phyloP scores from a whole-genome alignment of 1,139 yeast species.

The Saccharomyces pastorianus region DNA sequence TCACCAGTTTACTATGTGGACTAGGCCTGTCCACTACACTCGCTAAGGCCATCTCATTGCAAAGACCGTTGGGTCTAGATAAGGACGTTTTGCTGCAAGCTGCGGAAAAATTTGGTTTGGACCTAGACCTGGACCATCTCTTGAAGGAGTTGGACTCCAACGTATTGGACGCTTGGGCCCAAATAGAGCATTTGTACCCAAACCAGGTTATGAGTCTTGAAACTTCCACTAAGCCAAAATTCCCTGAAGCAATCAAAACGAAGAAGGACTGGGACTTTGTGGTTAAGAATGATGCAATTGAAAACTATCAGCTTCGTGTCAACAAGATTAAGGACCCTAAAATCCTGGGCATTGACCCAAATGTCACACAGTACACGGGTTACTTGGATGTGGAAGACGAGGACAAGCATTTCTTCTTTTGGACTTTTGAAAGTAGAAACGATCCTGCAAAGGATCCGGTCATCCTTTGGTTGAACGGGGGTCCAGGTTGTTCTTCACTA shows the following conservation, averaged over 20 bases:
- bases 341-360: conserved; percentile 60
- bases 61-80: neutral
- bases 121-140: neutral
- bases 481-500: conserved; percentile 85
- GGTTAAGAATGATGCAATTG: conserved; percentile 39
- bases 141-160: conserved; percentile 1
- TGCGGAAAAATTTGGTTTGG: neutral
- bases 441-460: conserved; percentile 83
- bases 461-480: conserved; percentile 83
- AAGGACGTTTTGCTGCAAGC: neutral
- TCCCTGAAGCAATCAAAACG: conserved; percentile 1
- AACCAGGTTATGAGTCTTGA: neutral
- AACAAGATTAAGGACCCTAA: conserved; percentile 45
- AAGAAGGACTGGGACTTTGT: conserved; percentile 47
- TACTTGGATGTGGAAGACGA: conserved; percentile 77
- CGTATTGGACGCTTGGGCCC: neutral
- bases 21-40: neutral
- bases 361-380: conserved; percentile 76
- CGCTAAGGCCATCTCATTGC: neutral
- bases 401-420: conserved; percentile 75
- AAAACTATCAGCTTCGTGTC: conserved; percentile 54
- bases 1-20: neutral
- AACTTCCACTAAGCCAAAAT: neutral
- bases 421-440: conserved; percentile 87
- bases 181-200: neutral